These are phyloP conservation scores for Silene uniflora DNA, from an alignment of 148 eudicot genomes.

Conservation along the genomic window DNA sequence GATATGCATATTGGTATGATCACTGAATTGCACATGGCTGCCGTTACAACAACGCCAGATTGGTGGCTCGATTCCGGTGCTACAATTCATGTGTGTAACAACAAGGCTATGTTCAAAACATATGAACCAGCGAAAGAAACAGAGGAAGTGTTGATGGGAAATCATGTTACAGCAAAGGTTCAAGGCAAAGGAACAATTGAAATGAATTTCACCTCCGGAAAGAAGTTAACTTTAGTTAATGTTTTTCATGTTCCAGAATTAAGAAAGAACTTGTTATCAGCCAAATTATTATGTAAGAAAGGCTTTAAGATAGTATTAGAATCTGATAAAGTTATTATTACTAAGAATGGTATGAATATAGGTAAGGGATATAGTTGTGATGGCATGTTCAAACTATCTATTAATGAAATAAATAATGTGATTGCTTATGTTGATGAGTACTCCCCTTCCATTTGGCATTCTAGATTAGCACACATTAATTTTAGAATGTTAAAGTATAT, in stretches of 20 bases:
- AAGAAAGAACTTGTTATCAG: neutral
- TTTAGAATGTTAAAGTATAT: slow-evolving; percentile 3
- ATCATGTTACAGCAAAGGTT: neutral
- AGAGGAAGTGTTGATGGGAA: neutral
- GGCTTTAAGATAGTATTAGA: neutral
- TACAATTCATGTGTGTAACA: too few relatives aligned
- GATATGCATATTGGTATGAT: too few relatives aligned
- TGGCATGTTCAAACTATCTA: neutral
- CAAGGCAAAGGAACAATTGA: neutral
- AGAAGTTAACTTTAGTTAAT: neutral
- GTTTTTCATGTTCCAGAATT: neutral
- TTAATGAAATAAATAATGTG: neutral
- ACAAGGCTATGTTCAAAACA: slow-evolving; percentile 3
- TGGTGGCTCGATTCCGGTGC: too few relatives aligned
- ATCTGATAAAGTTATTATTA: slow-evolving; percentile 1
- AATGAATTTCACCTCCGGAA: neutral
- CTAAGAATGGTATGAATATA: slow-evolving; percentile 4
- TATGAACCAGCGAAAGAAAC: neutral
- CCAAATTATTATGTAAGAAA: neutral
- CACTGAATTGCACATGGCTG: too few relatives aligned
- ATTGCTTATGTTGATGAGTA: neutral
- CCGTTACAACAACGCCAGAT: too few relatives aligned
- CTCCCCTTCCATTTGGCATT: slow-evolving; percentile 4
- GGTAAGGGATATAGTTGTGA: neutral
- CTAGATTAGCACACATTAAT: neutral